phyloP scores from a whole-genome alignment of 768 basidiomycete genomes.

The Boletus tylopilopsis region DNA sequence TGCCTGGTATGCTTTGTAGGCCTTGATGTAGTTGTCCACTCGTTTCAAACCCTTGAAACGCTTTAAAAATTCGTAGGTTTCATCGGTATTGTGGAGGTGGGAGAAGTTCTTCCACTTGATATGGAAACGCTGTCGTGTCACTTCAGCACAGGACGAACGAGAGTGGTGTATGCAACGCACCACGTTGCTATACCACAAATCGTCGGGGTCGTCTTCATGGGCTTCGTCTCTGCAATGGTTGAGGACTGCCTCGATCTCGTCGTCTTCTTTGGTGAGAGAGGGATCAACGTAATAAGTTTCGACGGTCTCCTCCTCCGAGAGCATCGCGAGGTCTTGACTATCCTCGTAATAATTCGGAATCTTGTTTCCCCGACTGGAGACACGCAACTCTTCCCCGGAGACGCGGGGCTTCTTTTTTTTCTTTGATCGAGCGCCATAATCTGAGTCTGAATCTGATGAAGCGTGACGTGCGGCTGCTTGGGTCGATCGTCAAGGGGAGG shows the following conservation, averaged over 20 bases:
- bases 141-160: conserved; percentile 3
- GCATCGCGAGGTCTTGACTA: conserved; percentile 71
- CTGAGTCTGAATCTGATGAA: conserved; percentile 78
- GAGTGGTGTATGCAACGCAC: conserved; percentile 38
- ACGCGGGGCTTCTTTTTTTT: conserved; percentile 69
- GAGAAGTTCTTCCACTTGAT: conserved; percentile 99
- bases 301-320: conserved; percentile 54
- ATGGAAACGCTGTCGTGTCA: conserved; percentile 75
- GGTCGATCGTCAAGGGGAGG: conserved; percentile 9
- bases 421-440: conserved; percentile 82
- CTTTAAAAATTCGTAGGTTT: conserved; percentile 94
- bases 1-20: conserved; percentile 70
- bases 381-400: conserved; percentile 69
- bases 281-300: conserved; percentile 56
- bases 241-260: conserved; percentile 91
- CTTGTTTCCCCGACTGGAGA: conserved; percentile 70
- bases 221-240: conserved; percentile 85
- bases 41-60: conserved; percentile 94
- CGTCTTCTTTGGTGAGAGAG: conserved; percentile 55
- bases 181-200: conserved; percentile 85
- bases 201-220: conserved; percentile 67
- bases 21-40: conserved; percentile 98
- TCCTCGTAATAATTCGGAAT: conserved; percentile 82
- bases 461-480: conserved; percentile 51
- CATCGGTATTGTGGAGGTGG: conserved; percentile 99